These are phyloP conservation scores for Centrapalus pauciflorus DNA, from an alignment of 129 eudicot species.

Conservation along the genomic window DNA sequence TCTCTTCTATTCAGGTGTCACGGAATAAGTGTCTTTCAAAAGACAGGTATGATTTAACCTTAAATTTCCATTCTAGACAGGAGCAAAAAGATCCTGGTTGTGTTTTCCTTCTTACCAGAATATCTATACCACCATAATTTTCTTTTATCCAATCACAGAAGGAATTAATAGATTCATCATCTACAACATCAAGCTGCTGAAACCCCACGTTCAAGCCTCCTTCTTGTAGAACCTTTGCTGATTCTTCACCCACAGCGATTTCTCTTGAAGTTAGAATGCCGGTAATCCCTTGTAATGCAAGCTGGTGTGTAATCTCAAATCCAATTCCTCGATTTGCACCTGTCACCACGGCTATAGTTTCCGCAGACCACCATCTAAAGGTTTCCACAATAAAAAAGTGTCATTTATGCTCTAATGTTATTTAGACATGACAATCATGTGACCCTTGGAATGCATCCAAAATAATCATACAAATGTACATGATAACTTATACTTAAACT, in stretches of 20 bases:
- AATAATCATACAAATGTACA: background rate
- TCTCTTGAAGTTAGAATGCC: constrained; percentile 89
- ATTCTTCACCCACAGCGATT: constrained; percentile 68
- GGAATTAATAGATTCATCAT: constrained; percentile 52
- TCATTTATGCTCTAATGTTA: background rate
- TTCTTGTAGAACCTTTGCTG: constrained; percentile 83
- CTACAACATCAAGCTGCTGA: constrained; percentile 79
- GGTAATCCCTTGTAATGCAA: constrained; percentile 68
- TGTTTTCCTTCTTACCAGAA: constrained; percentile 48
- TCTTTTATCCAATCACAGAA: constrained; percentile 64
- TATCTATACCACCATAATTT: constrained; percentile 72
- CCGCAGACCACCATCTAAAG: constrained; percentile 88
- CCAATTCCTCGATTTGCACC: constrained; percentile 98
- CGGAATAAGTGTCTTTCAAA: background rate
- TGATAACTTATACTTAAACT: background rate
- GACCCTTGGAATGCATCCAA: background rate
- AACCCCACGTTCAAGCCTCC: constrained; percentile 69
- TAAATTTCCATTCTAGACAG: background rate
- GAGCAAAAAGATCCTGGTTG: background rate
- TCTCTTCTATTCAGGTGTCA: background rate
- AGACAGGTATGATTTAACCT: background rate
- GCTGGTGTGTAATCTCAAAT: constrained; percentile 85
- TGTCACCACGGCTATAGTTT: constrained; percentile 89
- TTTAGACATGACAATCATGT: background rate
- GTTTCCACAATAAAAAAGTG: background rate